Evolutionary conservation across 352 stramenopile genomes (phyloP), one percentile per base, ranked within the genome.

Genomic region (Globisporangium nagaii): DNA sequence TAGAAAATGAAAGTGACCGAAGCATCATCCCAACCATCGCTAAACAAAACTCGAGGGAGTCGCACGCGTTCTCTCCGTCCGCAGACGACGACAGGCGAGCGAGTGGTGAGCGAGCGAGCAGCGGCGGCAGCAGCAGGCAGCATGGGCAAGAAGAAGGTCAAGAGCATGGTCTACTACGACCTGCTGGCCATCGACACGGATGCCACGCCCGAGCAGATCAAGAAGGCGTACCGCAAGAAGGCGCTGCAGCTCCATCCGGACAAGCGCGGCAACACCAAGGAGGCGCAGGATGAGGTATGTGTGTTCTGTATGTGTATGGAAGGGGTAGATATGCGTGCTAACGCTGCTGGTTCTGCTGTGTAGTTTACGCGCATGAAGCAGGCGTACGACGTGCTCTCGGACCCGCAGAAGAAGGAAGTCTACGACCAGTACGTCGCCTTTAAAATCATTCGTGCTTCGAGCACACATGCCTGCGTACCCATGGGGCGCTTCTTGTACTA

Each of bases 161-260:
- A 74, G 41, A 86, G 71, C 50, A 87, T 68, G 56, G 68, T 71
- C 53, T 91, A 92, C 62, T 96, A 95, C 53, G 79, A 92, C 28
- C 73, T 93, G 27, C 81, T 96, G 66, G 84, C 78, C 54, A 79
- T 94, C 44, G 66, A 73, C 36, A 19, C 78, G 5, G 78, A 90
- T 53, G 84, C 81, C 17, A 90, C 81, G 47, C 68, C 75, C 30
- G 84, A 92, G 64, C 58, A 86, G 59, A 93, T 98, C 51, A 97
- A 97, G 66, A 97, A 96, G 63, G 90, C 91, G 13, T 98, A 98
- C 62, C 71, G 83, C 37, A 83, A 81, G 56, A 88, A 91, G 65
- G 92, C 92, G 49, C 70, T 98, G 35, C 93, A 96, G 65, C 87
- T 96, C 36, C 93, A 98, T 53, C 93, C 93, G 2, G 71, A 96